Base-by-base conservation (phyloP, 331 rosid genomes). In the Acacia concinna region DNA sequence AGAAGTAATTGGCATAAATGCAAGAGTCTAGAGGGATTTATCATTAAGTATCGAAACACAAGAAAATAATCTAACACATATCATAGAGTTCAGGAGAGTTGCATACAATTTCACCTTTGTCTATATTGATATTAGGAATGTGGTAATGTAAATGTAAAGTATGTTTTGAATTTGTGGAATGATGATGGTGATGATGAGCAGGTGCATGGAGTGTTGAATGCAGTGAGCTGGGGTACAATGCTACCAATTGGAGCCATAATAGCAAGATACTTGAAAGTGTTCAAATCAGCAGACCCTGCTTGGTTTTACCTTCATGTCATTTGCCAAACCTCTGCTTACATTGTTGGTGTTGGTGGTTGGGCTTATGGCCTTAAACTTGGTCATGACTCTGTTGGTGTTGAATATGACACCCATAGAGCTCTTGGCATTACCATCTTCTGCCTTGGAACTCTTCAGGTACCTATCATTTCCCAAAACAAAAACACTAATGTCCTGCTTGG, bases 241-340 rank as follows among this genome's bases (percentile, higher is more conserved):
- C 65, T 96, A 94, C 99, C 99, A 1, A 43, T 68, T 3, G 99
- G 99, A 49, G 97, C 96, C 25, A 54, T 89, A 74, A 85, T 91
- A 68, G 98, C 99, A 35, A 90, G 99, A 77, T 91, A 96, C 84
- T 75, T 93, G 88, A 96, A 46, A 88, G 92, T 89, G 62, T 93
- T 96, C 88, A 89, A 93, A 81, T 89, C 92, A 0, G 96, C 94
- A 64, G 98, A 90, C 82, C 96, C 99, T 5, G 92, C 98, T 2
- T 91, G 99, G 99, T 96, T 93, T 67, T 91, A 96, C 82, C 92
- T 96, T 60, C 99, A 93, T 41, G 79, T 92, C 23, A 82, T 89
- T 2, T 93, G 97, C 84, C 99, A 96, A 68, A 82, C 91, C 67
- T 85, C 94, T 9, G 99, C 98, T 4, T 91, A 96, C 71, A 64